Conservation (phyloP, 495 filamentous ascomycete genomes). For the Penicillium angulare region DNA sequence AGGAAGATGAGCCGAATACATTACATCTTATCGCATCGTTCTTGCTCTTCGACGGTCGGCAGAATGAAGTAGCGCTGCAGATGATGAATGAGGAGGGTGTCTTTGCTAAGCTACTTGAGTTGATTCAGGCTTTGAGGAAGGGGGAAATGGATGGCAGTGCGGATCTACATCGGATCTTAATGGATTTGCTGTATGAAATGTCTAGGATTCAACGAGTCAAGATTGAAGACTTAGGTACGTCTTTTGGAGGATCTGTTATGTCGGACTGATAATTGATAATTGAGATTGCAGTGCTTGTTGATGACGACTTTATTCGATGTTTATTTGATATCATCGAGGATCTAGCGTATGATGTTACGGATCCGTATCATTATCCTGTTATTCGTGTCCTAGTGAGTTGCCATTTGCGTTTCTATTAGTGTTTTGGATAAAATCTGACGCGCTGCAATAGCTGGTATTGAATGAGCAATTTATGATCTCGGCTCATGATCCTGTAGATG, state of each 20-base stretch:
- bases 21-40: slow-evolving; percentile 83
- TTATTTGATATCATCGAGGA: slow-evolving; percentile 88
- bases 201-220: slow-evolving; percentile 83
- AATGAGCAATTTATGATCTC: slow-evolving; percentile 98
- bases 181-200: slow-evolving; percentile 97
- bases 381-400: slow-evolving; percentile 82
- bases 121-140: slow-evolving; percentile 64
- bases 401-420: too few species aligned
- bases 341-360: slow-evolving; percentile 82
- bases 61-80: slow-evolving; percentile 74
- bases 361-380: slow-evolving; percentile 95
- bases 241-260: neutral
- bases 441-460: slow-evolving; percentile 73
- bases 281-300: slow-evolving; percentile 53
- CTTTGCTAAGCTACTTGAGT: slow-evolving; percentile 78
- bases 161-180: slow-evolving; percentile 72
- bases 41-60: slow-evolving; percentile 84
- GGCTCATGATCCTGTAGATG: slow-evolving; percentile 51
- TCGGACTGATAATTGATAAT: neutral
- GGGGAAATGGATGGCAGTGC: slow-evolving; percentile 63
- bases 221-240: slow-evolving; percentile 71
- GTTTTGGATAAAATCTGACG: too few species aligned
- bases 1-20: slow-evolving; percentile 76
- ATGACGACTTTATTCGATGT: slow-evolving; percentile 81
- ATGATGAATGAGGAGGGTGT: slow-evolving; percentile 83